Conservation (phyloP, 2,329 filamentous ascomycete genomes). For the Fusarium sp. region DNA sequence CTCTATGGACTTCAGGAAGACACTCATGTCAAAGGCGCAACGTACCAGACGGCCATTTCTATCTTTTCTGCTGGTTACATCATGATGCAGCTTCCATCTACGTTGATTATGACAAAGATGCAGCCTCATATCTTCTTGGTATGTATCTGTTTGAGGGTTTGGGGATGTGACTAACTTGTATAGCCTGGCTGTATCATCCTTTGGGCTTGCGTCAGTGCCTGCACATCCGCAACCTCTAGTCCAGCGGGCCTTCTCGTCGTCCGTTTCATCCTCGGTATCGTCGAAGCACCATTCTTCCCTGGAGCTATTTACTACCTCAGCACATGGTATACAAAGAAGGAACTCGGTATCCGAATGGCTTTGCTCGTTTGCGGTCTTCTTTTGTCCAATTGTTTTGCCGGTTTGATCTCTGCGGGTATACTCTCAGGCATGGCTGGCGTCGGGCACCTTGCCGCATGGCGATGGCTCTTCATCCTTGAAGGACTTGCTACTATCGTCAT, state of each 20-base stretch:
- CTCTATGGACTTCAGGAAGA: not conserved
- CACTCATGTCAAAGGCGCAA: not conserved
- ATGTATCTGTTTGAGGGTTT: accelerated
- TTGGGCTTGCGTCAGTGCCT: not conserved
- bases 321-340: not conserved
- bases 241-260: not conserved
- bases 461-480: not conserved
- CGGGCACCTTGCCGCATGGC: not conserved
- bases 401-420: not conserved
- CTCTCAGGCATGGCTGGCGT: not conserved
- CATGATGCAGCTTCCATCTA: not conserved
- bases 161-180: not conserved
- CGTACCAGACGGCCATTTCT: not conserved
- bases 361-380: not conserved
- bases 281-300: not conserved
- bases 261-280: not conserved
- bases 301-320: not conserved
- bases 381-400: not conserved
- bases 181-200: not conserved
- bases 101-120: not conserved
- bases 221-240: not conserved
- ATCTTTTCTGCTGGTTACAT: not conserved
- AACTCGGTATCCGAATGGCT: not conserved
- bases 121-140: not conserved
- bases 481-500: not conserved